These are phyloP conservation scores for Gastrolobium bilobum DNA, from an alignment of 306 rosid genomes.

Conservation along the genomic window DNA sequence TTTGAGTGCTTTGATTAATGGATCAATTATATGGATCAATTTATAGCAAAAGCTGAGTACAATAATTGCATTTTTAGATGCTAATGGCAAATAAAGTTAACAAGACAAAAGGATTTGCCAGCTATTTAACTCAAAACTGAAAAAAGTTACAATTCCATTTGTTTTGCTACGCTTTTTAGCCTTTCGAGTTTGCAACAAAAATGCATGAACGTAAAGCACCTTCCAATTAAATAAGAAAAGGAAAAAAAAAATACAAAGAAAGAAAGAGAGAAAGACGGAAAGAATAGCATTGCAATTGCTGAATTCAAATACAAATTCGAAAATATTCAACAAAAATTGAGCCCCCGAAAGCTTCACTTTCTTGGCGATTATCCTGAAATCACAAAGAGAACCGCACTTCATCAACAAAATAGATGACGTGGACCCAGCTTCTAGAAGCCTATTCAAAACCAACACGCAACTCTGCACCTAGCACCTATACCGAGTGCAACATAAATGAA, in stretches of 20 bases:
- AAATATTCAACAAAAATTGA: not conserved
- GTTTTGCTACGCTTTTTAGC: not conserved
- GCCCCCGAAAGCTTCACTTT: not conserved
- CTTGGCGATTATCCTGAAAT: not conserved
- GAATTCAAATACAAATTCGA: not conserved
- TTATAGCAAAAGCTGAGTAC: not conserved
- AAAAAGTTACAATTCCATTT: not conserved
- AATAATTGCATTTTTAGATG: not conserved
- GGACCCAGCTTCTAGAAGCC: slow-evolving; percentile 35
- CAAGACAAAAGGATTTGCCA: not conserved
- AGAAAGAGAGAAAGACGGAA: not conserved
- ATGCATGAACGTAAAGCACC: not conserved
- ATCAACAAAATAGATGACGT: no score
- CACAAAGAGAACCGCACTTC: not conserved
- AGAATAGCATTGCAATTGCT: not conserved
- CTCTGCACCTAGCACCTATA: not conserved
- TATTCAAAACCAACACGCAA: slow-evolving; percentile 14
- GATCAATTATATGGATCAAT: not conserved
- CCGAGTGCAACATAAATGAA: not conserved
- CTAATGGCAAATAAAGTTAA: not conserved
- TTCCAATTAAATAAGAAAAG: no score
- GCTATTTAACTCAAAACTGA: not conserved
- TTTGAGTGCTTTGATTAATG: not conserved
- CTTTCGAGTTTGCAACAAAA: not conserved
- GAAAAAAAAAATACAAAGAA: no score